Evolutionary conservation across 2,329 filamentous ascomycete species (phyloP).

Genomic region (Laburnicola sp.): DNA sequence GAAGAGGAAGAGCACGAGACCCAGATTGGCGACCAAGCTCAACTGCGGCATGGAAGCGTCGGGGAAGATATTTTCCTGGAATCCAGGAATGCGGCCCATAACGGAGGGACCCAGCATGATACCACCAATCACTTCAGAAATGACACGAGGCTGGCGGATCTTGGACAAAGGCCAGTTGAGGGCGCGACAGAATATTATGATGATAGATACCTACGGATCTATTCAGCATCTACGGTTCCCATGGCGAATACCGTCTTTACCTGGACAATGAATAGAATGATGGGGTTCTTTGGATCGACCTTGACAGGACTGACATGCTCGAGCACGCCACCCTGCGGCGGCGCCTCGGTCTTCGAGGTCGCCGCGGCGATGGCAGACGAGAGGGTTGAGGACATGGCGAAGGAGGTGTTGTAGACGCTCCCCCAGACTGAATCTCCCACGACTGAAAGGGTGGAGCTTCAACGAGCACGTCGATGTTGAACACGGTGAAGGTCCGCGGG

Average conservation of each 20-base stretch:
- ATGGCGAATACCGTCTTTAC: conserved; percentile 43
- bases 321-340: conserved; percentile 69
- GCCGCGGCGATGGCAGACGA: conserved; percentile 25
- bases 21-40: conserved; percentile 77
- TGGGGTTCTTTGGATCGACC: conserved; percentile 71
- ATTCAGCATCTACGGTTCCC: conserved; percentile 7
- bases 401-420: conserved; percentile 7
- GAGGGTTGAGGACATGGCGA: conserved; percentile 33
- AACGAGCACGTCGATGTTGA: background rate
- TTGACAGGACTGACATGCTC: conserved; percentile 69
- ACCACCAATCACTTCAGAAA: conserved; percentile 82
- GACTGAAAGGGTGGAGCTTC: background rate
- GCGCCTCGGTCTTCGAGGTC: conserved; percentile 28
- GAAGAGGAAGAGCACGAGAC: conserved; percentile 83
- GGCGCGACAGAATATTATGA: conserved; percentile 73
- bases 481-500: background rate
- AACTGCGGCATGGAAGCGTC: conserved; percentile 72
- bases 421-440: background rate
- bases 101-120: conserved; percentile 85
- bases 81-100: conserved; percentile 82
- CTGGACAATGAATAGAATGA: conserved; percentile 77
- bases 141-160: conserved; percentile 78
- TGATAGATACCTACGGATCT: conserved; percentile 63
- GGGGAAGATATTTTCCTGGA: conserved; percentile 77
- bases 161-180: conserved; percentile 77